Base-by-base conservation (phyloP, 768 basidiomycete genomes). In the Hortiboletus flavorubellus region DNA sequence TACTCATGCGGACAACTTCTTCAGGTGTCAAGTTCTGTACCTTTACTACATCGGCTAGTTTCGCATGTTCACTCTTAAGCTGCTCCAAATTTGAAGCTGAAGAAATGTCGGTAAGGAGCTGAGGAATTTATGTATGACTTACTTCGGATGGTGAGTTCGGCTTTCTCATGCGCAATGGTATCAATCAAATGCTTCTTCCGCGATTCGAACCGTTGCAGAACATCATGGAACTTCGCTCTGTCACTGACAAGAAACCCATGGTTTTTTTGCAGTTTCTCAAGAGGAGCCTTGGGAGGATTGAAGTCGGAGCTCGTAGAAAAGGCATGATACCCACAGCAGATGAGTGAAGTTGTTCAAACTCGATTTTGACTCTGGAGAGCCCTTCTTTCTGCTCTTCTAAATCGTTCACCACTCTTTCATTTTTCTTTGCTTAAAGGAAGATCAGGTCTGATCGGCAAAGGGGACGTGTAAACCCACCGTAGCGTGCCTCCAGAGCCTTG, bases 1-100 rank as follows among this genome's bases (percentile, higher is more conserved):
- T 84, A 63, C 88, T 94, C 91, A 99, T 95, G 37, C 85, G 85
- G 51, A 82, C 73, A 40, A 97, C 93, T 71, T 99, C 95, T 69
- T 95, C 92, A 0, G 90, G 89, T 2, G 90, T 83, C 42, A 99
- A 79, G 65, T 97, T 95, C 70, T 99, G 97, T 33, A 76, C 82
- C 64, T 86, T 86, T 30, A 98, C 91, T 3, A 86, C 80, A 1
- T 80, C 77, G 9, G 75, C 73, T 26, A 94, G 76, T 51, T 78
- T 80, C 26, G 76, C 76, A 59, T 88, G 81, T 62, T 94, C 90
- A 29, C 71, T 68, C 58, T 81, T 81, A 34, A 91, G 77, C 44
- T 81, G 77, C 40, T 85, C 82, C 37, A 93, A 74, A 51, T 85
- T 80, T 39, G 77, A 69, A 41, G 75, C 90, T 93, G 66, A 54